Evolutionary conservation across 1,139 yeast genomes (phyloP), one percentile per base, ranked within the genome.

Genomic region (Pichia sp.): DNA sequence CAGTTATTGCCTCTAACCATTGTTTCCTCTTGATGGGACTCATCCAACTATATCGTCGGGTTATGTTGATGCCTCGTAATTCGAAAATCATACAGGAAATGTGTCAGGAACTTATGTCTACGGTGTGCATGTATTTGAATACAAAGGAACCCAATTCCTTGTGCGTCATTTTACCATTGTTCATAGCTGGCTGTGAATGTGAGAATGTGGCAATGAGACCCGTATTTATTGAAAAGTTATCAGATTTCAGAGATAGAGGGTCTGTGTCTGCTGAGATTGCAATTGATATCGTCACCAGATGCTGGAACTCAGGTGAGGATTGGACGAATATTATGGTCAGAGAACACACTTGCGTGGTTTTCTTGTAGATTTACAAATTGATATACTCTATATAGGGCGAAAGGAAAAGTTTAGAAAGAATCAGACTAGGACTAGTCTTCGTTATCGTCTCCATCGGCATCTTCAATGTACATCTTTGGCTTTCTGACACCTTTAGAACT

Each of bases 171-270:
- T 72, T 75, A 41, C 71, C 78, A 23, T 51, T 69, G 11, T 77
- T 77, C 50, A 64, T 74, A 32, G 74, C 77, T 33, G 84, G 76
- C 5, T 74, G 81, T 57, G 85, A 77, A 42, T 64, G 72, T 8
- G 42, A 66, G 13, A 65, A 67, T 37, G 49, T 48, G 1, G 50
- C 51, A 1, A 50, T 53, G 40, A 58, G 71, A 32, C 42, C 44
- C 1, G 58, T 69, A 20, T 72, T 66, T 47, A 41, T 52, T 15
- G 51, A 57, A 2, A 59, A 77, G 40, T 60, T 76, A 41, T 47
- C 51, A 1, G 48, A 50, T 9, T 52, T 76, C 37, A 60, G 59
- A 7, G 56, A 55, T 10, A 59, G 59, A 47, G 84, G 83, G 0
- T 66, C 72, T 22, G 56, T 62, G 6, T 67, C 69, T 42, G 81